Percentiles rank a stretch among this genome's conserved stretches.
These are phyloP conservation scores for Beauveria pseudobassiana DNA, from an alignment of 2,329 filamentous ascomycete genomes.

Conservation along the genomic window DNA sequence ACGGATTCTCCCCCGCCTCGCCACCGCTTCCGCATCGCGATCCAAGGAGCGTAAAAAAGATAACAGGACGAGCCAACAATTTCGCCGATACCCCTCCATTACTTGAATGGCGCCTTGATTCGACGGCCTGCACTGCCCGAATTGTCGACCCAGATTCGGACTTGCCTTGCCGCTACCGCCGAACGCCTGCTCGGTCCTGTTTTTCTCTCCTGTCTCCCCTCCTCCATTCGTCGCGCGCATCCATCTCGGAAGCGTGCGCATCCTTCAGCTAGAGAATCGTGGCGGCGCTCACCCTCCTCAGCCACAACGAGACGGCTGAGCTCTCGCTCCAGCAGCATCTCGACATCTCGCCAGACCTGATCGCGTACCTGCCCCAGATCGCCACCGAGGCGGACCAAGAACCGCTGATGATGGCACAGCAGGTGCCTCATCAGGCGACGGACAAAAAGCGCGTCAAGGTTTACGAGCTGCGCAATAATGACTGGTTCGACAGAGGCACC, in stretches of 20 bases:
- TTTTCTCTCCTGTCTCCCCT: neutral
- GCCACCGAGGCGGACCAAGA: conserved; percentile 45
- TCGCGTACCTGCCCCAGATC: conserved; percentile 41
- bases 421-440: conserved; percentile 59
- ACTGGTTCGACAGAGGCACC: conserved; percentile 97
- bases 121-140: neutral
- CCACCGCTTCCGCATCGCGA: conserved; percentile 1
- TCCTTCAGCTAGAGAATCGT: conserved; percentile 31
- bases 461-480: conserved; percentile 95
- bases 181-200: neutral
- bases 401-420: conserved; percentile 64
- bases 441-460: conserved; percentile 86
- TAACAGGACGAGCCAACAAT: neutral
- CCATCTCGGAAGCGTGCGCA: conserved; percentile 10
- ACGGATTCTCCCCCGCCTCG: conserved; percentile 6
- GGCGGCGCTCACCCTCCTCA: conserved; percentile 51
- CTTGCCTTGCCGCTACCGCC: neutral
- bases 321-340: conserved; percentile 55
- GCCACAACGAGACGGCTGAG: conserved; percentile 43
- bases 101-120: conserved; percentile 6
- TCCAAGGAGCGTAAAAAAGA: neutral
- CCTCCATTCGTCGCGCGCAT: conserved; percentile 3
- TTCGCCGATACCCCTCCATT: neutral
- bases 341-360: conserved; percentile 46
- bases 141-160: neutral